Percentiles rank a stretch among this genome's conserved stretches.
Evolutionary conservation across 768 basidiomycete species (phyloP).

Genomic region (Leccinum rimulosum): DNA sequence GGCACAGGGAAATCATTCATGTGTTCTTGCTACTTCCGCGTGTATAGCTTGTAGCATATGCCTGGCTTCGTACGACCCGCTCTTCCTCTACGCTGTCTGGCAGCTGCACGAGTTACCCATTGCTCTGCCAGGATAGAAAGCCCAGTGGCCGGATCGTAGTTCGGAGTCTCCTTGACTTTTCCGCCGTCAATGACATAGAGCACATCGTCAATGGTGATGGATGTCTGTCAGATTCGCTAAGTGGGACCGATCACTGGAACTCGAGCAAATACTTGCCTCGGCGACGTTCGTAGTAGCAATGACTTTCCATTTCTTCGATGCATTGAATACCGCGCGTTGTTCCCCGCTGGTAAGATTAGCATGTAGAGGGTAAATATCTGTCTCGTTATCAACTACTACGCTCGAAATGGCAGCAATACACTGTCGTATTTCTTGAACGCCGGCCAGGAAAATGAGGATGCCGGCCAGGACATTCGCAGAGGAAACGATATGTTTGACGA

Average conservation of each 20-base stretch:
- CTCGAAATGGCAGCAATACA: conserved; percentile 61
- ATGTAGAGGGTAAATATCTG: conserved; percentile 74
- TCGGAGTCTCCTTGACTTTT: conserved; percentile 83
- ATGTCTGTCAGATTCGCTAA: conserved; percentile 51
- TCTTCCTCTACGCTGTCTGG: conserved; percentile 81
- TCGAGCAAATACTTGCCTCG: conserved; percentile 49
- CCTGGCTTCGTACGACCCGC: conserved; percentile 86
- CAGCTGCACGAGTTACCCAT: conserved; percentile 77
- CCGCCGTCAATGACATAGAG: conserved; percentile 83
- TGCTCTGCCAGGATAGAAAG: conserved; percentile 76
- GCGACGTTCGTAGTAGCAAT: conserved; percentile 91
- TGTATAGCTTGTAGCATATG: conserved; percentile 86
- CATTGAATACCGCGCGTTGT: conserved; percentile 73
- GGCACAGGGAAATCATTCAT: conserved; percentile 77
- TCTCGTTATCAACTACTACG: conserved; percentile 30
- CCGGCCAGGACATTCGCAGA: conserved; percentile 50
- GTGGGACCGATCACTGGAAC: neutral
- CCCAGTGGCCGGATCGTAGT: conserved; percentile 64
- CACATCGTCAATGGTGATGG: conserved; percentile 88
- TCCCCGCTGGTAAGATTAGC: conserved; percentile 86
- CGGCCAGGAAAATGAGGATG: conserved; percentile 87
- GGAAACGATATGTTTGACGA: conserved; percentile 61
- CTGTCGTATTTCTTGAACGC: conserved; percentile 82
- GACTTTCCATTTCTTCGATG: conserved; percentile 70
- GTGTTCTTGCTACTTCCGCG: conserved; percentile 61